Evolutionary conservation across 2,329 filamentous ascomycete species (phyloP), one percentile per base, ranked within the genome.

Genomic region (Fusarium multiceps): DNA sequence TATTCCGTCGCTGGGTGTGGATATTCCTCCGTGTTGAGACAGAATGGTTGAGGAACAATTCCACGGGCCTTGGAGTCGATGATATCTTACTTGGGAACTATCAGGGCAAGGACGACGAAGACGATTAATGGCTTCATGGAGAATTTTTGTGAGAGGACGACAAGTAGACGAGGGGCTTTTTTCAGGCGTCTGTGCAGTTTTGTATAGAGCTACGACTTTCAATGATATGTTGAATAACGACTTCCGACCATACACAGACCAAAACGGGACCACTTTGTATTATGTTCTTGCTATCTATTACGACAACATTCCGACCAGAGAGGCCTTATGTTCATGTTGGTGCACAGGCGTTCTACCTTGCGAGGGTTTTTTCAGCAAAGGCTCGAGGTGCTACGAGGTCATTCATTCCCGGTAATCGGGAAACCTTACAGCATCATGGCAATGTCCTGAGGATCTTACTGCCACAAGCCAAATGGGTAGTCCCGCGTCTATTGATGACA

Each of bases 21-120:
- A 93, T 98, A 60, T 98, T 98, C 81, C 93, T 98, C 81, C 88
- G 96, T 12, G 90, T 97, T 42, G 96, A 99, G 84, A 94, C 93
- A 23, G 96, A 99, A 83, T 97, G 92, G 92, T 87, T 93, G 80
- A 84, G 89, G 81, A 86, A 81, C 71, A 82, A 81, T 16, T 78
- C 80, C 20, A 77, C 78, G 79, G 80, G 89, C 78, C 69, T 89
- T 79, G 78, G 85, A 76, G 74, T 87, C 78, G 90, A 93, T 72
- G 92, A 94, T 77, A 89, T 97, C 56, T 81, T 95, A 53, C 84
- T 97, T 34, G 90, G 90, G 14, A 90, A 95, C 74, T 92, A 90
- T 76, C 86, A 85, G 69, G 87, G 86, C 65, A 92, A 91, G 76
- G 80, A 83, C 61, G 87, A 81, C 23, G 80, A 81, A 40, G 79